Percentiles rank a stretch among this genome's conserved stretches.
Conservation (phyloP, 352 stramenopile species). For the Blastocystis sp. region DNA sequence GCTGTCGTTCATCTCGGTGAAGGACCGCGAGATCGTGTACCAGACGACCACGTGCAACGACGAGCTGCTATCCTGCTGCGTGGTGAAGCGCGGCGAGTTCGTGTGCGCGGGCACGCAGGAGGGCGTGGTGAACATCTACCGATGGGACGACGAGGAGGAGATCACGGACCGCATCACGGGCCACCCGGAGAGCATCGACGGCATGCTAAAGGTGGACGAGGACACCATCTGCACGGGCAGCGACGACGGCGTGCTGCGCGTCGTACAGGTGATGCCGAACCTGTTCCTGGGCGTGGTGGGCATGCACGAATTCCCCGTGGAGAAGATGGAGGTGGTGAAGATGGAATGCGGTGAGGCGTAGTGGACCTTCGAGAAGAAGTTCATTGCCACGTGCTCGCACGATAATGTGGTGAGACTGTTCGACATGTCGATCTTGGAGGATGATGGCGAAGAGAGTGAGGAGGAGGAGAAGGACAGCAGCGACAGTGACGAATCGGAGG, state of each 20-base stretch:
- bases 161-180: conserved; percentile 61
- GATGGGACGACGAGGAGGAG: conserved; percentile 51
- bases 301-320: conserved; percentile 59
- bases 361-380: conserved; percentile 51
- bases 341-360: not conserved
- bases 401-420: conserved; percentile 59
- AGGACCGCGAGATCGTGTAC: conserved; percentile 50
- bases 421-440: conserved; percentile 63
- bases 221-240: conserved; percentile 64
- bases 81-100: conserved; percentile 57
- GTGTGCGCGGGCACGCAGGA: conserved; percentile 62
- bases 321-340: conserved; percentile 51
- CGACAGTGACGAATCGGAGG: conserved; percentile 7
- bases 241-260: conserved; percentile 55
- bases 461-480: conserved; percentile 18
- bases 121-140: conserved; percentile 56
- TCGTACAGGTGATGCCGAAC: conserved; percentile 58
- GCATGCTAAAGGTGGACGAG: conserved; percentile 68
- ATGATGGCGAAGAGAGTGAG: conserved; percentile 54
- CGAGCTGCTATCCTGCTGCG: conserved; percentile 62
- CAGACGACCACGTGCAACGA: conserved; percentile 61
- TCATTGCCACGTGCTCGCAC: conserved; percentile 41
- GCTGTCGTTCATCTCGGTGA: conserved; percentile 45
- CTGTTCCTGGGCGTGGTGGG: conserved; percentile 53
- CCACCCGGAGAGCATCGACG: conserved; percentile 68